A percentile compares a stretch with the other conserved stretches of the same genome.
Conservation (phyloP, 495 filamentous ascomycete species). For the Neurospora africana region DNA sequence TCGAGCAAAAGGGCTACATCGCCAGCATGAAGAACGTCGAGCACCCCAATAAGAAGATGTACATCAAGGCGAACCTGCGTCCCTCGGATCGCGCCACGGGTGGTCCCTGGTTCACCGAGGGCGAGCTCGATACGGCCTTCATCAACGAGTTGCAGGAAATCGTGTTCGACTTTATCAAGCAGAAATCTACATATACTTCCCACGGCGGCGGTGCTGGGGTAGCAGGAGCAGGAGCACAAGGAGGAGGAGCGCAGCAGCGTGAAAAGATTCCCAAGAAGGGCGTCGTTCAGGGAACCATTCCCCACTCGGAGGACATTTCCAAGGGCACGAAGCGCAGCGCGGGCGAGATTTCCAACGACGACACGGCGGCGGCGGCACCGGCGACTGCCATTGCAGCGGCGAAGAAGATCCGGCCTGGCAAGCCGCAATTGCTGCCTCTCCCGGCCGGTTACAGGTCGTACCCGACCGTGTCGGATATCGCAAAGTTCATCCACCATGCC, state of each 20-base stretch:
- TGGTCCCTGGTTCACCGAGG: constrained; percentile 86
- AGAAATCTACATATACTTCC: constrained; percentile 50
- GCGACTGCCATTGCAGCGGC: constrained; percentile 16
- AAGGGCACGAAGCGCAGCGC: constrained; percentile 34
- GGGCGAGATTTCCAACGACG: constrained; percentile 35
- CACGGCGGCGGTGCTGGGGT: background rate
- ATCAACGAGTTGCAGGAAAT: constrained; percentile 59
- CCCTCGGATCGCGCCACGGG: constrained; percentile 85
- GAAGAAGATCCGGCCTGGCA: constrained; percentile 9
- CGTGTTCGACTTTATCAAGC: constrained; percentile 60
- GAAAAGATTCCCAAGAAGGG: constrained; percentile 32
- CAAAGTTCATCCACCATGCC: constrained; percentile 53
- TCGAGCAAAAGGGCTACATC: constrained; percentile 54
- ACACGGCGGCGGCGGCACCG: constrained; percentile 6
- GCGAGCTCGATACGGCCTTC: constrained; percentile 67
- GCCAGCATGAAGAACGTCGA: constrained; percentile 51
- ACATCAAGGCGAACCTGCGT: constrained; percentile 67
- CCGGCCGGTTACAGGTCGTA: constrained; percentile 62
- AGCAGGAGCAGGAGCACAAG: constrained; percentile 13
- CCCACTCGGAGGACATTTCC: constrained; percentile 15
- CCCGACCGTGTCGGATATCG: constrained; percentile 64
- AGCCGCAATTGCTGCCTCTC: constrained; percentile 45
- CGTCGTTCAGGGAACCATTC: constrained; percentile 25
- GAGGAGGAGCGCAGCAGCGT: constrained; percentile 12
- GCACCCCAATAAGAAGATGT: constrained; percentile 60